Conservation (phyloP, 2,329 filamentous ascomycete species). For the Monosporascus sp. region DNA sequence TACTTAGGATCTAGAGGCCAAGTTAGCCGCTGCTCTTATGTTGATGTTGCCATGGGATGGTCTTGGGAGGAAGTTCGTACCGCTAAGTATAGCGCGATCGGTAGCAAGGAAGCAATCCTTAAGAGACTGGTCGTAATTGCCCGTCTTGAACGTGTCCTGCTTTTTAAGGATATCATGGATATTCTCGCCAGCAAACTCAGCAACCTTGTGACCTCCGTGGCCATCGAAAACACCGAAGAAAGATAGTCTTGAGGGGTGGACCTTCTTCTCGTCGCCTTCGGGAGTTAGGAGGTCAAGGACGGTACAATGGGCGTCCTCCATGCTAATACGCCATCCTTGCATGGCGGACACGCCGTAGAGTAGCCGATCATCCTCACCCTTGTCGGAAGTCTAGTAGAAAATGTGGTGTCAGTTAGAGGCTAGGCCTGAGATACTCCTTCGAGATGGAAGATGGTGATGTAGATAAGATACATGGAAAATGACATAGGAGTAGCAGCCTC, state of each 20-base stretch:
- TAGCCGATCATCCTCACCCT: slow-evolving; percentile 88
- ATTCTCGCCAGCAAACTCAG: slow-evolving; percentile 85
- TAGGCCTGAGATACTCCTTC: no score
- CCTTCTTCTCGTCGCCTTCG: slow-evolving; percentile 51
- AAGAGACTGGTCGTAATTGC: slow-evolving; percentile 89
- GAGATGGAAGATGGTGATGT: no score
- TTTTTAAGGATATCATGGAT: slow-evolving; percentile 92
- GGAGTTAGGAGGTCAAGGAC: slow-evolving; percentile 77
- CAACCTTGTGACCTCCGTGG: slow-evolving; percentile 95
- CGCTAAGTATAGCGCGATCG: slow-evolving; percentile 90
- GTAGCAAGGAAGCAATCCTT: slow-evolving; percentile 97
- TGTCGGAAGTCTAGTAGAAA: slow-evolving; percentile 67
- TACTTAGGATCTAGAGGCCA: slow-evolving; percentile 76
- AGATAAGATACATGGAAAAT: no score
- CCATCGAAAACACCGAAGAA: slow-evolving; percentile 99
- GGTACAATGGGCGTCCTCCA: slow-evolving; percentile 94
- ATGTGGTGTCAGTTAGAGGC: background rate
- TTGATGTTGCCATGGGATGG: background rate
- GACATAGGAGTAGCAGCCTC: no score
- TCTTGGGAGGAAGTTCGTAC: slow-evolving; percentile 48
- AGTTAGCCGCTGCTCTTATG: slow-evolving; percentile 10
- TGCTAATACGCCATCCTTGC: slow-evolving; percentile 99
- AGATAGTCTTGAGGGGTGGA: slow-evolving; percentile 69
- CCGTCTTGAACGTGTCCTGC: slow-evolving; percentile 87
- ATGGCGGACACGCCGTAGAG: slow-evolving; percentile 95